These are phyloP conservation scores for Suillus paluster DNA, from an alignment of 768 basidiomycete species.

Conservation along the genomic window DNA sequence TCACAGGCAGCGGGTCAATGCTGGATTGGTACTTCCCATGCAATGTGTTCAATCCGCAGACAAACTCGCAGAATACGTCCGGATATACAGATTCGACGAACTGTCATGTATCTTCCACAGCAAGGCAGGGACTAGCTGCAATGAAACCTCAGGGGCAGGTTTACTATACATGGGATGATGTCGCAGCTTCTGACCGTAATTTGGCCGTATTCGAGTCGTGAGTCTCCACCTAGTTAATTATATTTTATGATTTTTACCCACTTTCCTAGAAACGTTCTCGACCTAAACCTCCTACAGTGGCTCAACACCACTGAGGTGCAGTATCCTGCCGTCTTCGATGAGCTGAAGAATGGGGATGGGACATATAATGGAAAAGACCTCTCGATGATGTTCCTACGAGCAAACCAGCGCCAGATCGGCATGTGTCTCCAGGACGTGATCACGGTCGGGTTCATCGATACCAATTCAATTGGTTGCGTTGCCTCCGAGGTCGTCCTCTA, in stretches of 20 bases:
- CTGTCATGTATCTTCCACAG: conserved; percentile 70
- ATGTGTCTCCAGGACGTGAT: conserved; percentile 86
- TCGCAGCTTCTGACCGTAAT: conserved; percentile 70
- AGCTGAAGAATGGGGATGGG: conserved; percentile 68
- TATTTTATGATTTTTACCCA: conserved; percentile 13
- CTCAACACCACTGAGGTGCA: conserved; percentile 79
- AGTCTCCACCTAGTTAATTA: conserved; percentile 39
- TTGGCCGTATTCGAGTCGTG: conserved; percentile 94
- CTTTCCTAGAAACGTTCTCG: conserved; percentile 74
- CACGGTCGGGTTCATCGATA: conserved; percentile 93
- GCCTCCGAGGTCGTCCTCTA: conserved; percentile 95
- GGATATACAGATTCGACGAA: conserved; percentile 64
- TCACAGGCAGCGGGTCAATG: conserved; percentile 59
- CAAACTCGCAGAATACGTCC: conserved; percentile 68
- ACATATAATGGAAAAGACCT: conserved; percentile 85
- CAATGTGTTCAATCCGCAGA: conserved; percentile 82
- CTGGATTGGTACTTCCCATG: conserved; percentile 99
- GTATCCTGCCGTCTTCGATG: conserved; percentile 84
- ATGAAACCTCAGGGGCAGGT: conserved; percentile 77
- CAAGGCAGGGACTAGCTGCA: conserved; percentile 55
- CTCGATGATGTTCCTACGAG: conserved; percentile 82
- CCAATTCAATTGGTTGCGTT: conserved; percentile 92
- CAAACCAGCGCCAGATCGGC: conserved; percentile 66
- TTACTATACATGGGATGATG: conserved; percentile 92
- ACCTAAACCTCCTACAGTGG: conserved; percentile 85